phyloP scores from a whole-genome alignment of 2,329 filamentous ascomycete genomes.

The Septoria linicola region DNA sequence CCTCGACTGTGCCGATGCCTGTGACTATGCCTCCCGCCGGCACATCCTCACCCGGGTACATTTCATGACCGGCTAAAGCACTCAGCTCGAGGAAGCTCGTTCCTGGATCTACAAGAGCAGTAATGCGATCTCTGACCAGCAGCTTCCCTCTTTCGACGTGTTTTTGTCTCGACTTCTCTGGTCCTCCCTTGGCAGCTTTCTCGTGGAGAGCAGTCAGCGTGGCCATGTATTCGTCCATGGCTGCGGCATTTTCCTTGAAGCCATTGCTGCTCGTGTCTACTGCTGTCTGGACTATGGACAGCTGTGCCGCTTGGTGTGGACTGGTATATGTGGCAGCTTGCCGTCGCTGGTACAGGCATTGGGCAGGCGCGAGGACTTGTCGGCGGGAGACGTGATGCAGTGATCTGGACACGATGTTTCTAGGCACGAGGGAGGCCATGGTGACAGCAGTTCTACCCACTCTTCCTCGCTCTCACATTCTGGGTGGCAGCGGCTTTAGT shows the following conservation, averaged over 20 bases:
- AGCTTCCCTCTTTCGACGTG: conserved; percentile 88
- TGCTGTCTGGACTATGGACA: conserved; percentile 73
- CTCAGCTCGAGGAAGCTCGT: conserved; percentile 92
- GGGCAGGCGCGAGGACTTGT: conserved; percentile 11
- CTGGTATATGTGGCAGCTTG: conserved; percentile 74
- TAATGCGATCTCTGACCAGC: conserved; percentile 85
- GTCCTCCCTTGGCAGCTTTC: conserved; percentile 67
- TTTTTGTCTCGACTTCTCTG: conserved; percentile 80
- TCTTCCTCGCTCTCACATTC: conserved; percentile 3
- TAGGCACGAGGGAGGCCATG: conserved; percentile 22
- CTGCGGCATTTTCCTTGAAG: conserved; percentile 75
- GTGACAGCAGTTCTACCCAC: no score
- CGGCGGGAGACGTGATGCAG: conserved; percentile 22
- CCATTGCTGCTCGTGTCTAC: conserved; percentile 76
- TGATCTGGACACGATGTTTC: no score
- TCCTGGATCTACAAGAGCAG: conserved; percentile 82
- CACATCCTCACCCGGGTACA: conserved; percentile 85
- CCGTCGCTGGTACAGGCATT: conserved; percentile 34
- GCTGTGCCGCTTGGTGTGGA: conserved; percentile 75
- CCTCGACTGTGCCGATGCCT: conserved; percentile 84
- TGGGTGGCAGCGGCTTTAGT: conserved; percentile 6
- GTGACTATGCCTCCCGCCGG: conserved; percentile 90
- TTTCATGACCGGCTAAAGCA: conserved; percentile 78
- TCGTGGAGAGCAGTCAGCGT: conserved; percentile 68
- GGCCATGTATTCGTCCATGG: conserved; percentile 72